Percentiles rank a stretch among this genome's conserved stretches.
These are phyloP conservation scores for Claviceps pazoutovae DNA, from an alignment of 2,329 filamentous ascomycete genomes.

Conservation along the genomic window DNA sequence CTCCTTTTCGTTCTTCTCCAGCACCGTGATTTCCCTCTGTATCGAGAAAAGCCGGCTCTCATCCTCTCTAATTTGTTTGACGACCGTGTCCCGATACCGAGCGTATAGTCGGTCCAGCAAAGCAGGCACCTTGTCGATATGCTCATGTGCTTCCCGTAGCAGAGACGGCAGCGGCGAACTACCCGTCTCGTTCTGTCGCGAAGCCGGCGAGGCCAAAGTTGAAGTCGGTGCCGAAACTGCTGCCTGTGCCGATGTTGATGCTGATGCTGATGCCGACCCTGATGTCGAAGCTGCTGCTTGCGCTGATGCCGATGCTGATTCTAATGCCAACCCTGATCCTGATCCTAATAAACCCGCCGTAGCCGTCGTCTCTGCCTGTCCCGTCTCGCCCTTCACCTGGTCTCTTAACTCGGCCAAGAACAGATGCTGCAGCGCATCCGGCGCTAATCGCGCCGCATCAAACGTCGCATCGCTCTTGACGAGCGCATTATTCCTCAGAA, in stretches of 20 bases:
- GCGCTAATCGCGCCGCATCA: slow-evolving; percentile 58
- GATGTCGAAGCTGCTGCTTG: slow-evolving; percentile 11
- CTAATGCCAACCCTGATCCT: background rate
- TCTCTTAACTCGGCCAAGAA: slow-evolving; percentile 67
- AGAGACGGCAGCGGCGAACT: slow-evolving; percentile 50
- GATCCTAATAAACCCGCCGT: slow-evolving; percentile 24
- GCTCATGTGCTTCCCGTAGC: slow-evolving; percentile 46
- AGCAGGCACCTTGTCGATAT: slow-evolving; percentile 53
- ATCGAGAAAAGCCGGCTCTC: slow-evolving; percentile 53
- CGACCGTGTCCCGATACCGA: slow-evolving; percentile 55
- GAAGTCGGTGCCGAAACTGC: slow-evolving; percentile 12
- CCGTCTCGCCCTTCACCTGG: slow-evolving; percentile 45
- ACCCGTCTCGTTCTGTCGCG: slow-evolving; percentile 62
- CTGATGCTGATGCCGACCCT: background rate
- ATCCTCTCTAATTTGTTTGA: slow-evolving; percentile 59
- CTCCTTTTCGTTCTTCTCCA: slow-evolving; percentile 39
- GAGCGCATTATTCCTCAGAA: slow-evolving; percentile 59
- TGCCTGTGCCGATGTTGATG: background rate
- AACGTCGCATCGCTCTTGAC: slow-evolving; percentile 58
- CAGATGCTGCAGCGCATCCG: slow-evolving; percentile 64
- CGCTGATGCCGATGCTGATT: background rate
- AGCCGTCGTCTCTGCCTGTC: slow-evolving; percentile 11
- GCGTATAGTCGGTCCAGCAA: slow-evolving; percentile 63
- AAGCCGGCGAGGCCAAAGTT: slow-evolving; percentile 32
- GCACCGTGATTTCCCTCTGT: slow-evolving; percentile 51